These are phyloP conservation scores for Endothia cerciana DNA, from an alignment of 2,329 filamentous ascomycete species.

Conservation along the genomic window DNA sequence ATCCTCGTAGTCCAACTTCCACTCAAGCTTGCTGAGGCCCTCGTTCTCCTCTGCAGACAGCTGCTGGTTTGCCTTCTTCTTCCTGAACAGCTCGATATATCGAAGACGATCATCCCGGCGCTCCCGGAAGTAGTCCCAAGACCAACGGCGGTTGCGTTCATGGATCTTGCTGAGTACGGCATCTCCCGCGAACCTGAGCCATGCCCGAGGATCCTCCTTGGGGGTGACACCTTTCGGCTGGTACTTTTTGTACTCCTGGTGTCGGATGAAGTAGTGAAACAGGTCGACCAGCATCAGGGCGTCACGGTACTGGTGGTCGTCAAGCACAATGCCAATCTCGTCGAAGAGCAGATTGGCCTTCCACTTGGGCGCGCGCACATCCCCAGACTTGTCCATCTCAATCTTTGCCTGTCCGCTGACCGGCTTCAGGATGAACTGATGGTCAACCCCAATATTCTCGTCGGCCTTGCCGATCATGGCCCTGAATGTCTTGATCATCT, in stretches of 20 bases:
- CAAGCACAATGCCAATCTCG: conserved; percentile 95
- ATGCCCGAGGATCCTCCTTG: conserved; percentile 89
- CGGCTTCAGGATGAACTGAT: conserved; percentile 95
- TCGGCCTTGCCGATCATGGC: conserved; percentile 72
- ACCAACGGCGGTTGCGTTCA: conserved; percentile 89
- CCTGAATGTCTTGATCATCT: conserved; percentile 77
- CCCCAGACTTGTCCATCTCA: conserved; percentile 91
- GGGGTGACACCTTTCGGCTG: conserved; percentile 81
- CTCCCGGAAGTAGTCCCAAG: conserved; percentile 94
- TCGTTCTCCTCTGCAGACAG: conserved; percentile 71
- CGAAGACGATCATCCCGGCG: conserved; percentile 84
- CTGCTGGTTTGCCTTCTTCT: conserved; percentile 77
- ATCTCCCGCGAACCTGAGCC: conserved; percentile 89
- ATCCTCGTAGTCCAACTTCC: conserved; percentile 91
- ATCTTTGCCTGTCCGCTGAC: conserved; percentile 95
- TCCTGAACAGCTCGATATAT: conserved; percentile 97
- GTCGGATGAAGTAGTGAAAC: conserved; percentile 97
- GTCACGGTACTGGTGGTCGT: conserved; percentile 97
- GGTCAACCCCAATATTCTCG: conserved; percentile 47
- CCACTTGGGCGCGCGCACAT: conserved; percentile 77
- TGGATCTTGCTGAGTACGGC: conserved; percentile 93
- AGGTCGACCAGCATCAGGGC: conserved; percentile 97
- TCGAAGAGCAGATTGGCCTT: conserved; percentile 93
- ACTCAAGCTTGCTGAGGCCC: conserved; percentile 77
- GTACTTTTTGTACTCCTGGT: conserved; percentile 94